Percentiles rank a stretch among this genome's conserved stretches.
These are phyloP conservation scores for Phlyctochytrium bullatum DNA, from an alignment of 192 early-diverging fungal genomes.

Conservation along the genomic window DNA sequence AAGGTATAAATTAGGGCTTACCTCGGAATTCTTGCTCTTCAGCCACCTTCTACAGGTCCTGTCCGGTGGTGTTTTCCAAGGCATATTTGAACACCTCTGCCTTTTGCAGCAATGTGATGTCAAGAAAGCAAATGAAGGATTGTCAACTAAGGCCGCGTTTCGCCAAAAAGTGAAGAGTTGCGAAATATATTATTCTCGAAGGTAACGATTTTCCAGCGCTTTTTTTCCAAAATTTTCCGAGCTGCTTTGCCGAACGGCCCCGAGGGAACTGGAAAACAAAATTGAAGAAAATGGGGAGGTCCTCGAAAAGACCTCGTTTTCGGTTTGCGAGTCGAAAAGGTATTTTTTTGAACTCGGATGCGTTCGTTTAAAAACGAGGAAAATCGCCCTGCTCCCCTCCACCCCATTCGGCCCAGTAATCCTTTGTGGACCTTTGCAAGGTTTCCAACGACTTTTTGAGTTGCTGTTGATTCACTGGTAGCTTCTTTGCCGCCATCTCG, in stretches of 20 bases:
- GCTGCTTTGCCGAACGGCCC: constrained; percentile 82
- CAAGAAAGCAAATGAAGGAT: constrained; percentile 76
- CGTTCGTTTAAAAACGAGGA: too few relatives aligned
- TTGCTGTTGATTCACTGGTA: constrained; percentile 68
- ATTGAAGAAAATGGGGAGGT: constrained; percentile 83
- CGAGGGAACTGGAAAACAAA: constrained; percentile 69
- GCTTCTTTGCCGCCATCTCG: constrained; percentile 44
- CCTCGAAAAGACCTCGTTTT: constrained; percentile 73
- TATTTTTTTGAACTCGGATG: too few relatives aligned
- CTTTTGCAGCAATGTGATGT: constrained; percentile 73
- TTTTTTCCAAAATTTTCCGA: constrained; percentile 75
- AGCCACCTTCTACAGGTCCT: constrained; percentile 85
- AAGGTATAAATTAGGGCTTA: constrained; percentile 10
- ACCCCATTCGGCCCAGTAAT: constrained; percentile 91
- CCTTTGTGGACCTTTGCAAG: constrained; percentile 72
- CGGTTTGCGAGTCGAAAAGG: too few relatives aligned
- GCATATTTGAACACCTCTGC: constrained; percentile 86
- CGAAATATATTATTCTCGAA: constrained; percentile 68
- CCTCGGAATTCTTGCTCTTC: constrained; percentile 81
- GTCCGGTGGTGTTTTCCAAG: constrained; percentile 71
- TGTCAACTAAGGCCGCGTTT: constrained; percentile 88
- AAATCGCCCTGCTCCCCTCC: too few relatives aligned
- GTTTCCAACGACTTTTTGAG: constrained; percentile 71
- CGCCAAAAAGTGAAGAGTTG: constrained; percentile 76
- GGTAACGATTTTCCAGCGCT: constrained; percentile 69